A percentile compares a stretch with the other conserved stretches of the same genome.
These are phyloP conservation scores for Teunomyces atbi DNA, from an alignment of 805 yeast genomes.

Conservation along the genomic window DNA sequence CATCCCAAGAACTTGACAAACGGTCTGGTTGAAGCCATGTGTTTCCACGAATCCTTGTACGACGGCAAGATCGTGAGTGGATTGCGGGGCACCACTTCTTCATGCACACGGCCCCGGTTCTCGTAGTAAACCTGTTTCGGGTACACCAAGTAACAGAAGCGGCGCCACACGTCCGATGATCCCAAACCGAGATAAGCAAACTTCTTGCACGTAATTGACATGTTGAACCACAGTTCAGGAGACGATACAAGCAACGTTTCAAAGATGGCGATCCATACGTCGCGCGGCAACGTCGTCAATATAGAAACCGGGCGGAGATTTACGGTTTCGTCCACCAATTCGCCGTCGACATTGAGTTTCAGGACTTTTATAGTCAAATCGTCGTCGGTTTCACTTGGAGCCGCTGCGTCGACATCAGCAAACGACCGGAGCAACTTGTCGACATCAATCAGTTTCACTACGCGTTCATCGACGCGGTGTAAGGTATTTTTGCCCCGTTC, in stretches of 20 bases:
- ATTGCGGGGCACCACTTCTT: slow-evolving; percentile 34
- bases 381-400: slow-evolving; percentile 24
- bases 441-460: slow-evolving; percentile 42
- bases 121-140: slow-evolving; percentile 53
- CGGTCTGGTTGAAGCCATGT: slow-evolving; percentile 65
- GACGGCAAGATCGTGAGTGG: slow-evolving; percentile 29
- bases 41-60: slow-evolving; percentile 38
- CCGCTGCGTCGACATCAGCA: slow-evolving; percentile 25
- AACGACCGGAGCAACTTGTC: slow-evolving; percentile 37
- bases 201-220: slow-evolving; percentile 58
- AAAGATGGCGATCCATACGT: slow-evolving; percentile 53
- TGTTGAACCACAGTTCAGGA: slow-evolving; percentile 65
- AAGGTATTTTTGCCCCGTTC: slow-evolving; percentile 29
- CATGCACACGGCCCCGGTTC: slow-evolving; percentile 35
- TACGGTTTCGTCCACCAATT: slow-evolving; percentile 18
- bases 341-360: slow-evolving; percentile 15
- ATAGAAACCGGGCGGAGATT: slow-evolving; percentile 33
- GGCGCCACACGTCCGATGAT: slow-evolving; percentile 48
- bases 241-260: slow-evolving; percentile 44
- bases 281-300: slow-evolving; percentile 47
- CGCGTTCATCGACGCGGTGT: slow-evolving; percentile 32
- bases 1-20: slow-evolving; percentile 78
- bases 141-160: slow-evolving; percentile 50
- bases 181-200: slow-evolving; percentile 58
- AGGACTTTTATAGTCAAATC: slow-evolving; percentile 25